These are phyloP conservation scores for Ilyonectria mors-panacis DNA, from an alignment of 2,329 filamentous ascomycete genomes.

Conservation along the genomic window DNA sequence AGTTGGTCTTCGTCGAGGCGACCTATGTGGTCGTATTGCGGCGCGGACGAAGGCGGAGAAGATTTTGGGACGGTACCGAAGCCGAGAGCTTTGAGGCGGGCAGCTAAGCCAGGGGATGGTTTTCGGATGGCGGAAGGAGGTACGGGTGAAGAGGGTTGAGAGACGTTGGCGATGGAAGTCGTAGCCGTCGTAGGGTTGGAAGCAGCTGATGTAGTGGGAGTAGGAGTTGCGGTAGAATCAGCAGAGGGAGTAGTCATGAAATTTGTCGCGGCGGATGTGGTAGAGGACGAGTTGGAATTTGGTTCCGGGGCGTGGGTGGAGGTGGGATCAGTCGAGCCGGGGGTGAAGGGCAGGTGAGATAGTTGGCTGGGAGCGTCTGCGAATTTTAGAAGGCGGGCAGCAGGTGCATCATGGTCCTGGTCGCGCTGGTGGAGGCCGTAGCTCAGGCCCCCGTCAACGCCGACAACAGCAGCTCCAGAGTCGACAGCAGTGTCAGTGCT, in stretches of 20 bases:
- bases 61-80: constrained; percentile 64
- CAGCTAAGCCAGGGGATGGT: constrained; percentile 75
- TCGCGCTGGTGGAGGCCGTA: constrained; percentile 38
- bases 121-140: constrained; percentile 62
- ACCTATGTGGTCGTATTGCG: constrained; percentile 68
- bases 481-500: constrained; percentile 8
- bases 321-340: constrained; percentile 47
- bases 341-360: constrained; percentile 48
- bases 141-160: constrained; percentile 44
- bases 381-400: constrained; percentile 47
- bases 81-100: constrained; percentile 75
- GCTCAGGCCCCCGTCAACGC: constrained; percentile 32
- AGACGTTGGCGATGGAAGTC: constrained; percentile 43
- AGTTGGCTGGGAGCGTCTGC: constrained; percentile 48
- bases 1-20: constrained; percentile 80
- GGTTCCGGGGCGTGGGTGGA: constrained; percentile 42
- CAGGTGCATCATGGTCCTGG: constrained; percentile 47
- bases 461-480: constrained; percentile 10
- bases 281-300: constrained; percentile 44
- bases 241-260: constrained; percentile 34
- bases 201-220: constrained; percentile 39
- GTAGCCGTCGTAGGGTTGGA: constrained; percentile 40
- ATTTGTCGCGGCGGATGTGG: constrained; percentile 37
- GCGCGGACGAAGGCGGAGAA: constrained; percentile 45
- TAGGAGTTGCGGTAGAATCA: constrained; percentile 33